A percentile compares a stretch with the other conserved stretches of the same genome.
phyloP scores from a whole-genome alignment of 2,329 filamentous ascomycete species.

The Didymella lethalis region DNA sequence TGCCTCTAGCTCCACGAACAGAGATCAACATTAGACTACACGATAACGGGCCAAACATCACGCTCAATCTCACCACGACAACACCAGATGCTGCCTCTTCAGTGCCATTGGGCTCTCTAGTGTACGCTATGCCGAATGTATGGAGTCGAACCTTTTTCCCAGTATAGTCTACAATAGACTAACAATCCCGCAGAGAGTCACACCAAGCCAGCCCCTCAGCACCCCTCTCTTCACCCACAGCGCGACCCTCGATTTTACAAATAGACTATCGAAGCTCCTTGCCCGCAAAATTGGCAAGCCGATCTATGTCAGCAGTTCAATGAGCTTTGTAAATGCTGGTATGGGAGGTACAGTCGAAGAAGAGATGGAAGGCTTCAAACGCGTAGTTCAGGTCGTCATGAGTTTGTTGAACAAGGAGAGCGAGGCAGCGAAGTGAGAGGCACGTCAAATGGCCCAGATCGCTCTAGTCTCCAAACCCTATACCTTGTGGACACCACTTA shows the following conservation, averaged over 20 bases:
- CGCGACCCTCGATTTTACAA: slow-evolving; percentile 84
- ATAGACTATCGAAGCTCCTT: slow-evolving; percentile 81
- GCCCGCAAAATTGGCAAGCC: slow-evolving; percentile 76
- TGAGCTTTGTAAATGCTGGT: slow-evolving; percentile 76
- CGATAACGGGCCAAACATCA: slow-evolving; percentile 59
- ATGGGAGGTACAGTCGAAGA: slow-evolving; percentile 87
- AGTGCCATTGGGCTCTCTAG: slow-evolving; percentile 78
- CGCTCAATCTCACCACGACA: slow-evolving; percentile 65
- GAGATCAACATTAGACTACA: slow-evolving; percentile 67
- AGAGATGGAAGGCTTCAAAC: slow-evolving; percentile 87
- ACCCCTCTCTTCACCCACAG: slow-evolving; percentile 81
- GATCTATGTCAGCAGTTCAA: slow-evolving; percentile 90
- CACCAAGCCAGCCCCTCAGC: slow-evolving; percentile 68
- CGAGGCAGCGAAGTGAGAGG: background rate
- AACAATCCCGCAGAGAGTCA: slow-evolving; percentile 44
- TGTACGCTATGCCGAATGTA: slow-evolving; percentile 93
- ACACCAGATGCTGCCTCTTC: slow-evolving; percentile 52
- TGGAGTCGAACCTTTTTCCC: slow-evolving; percentile 24
- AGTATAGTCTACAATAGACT: slow-evolving; percentile 14
- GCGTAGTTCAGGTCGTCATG: slow-evolving; percentile 74
- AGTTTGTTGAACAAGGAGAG: slow-evolving; percentile 7
- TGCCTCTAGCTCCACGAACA: slow-evolving; percentile 65
- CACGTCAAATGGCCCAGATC: background rate
- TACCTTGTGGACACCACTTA: too few species aligned
- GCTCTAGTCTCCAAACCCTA: too few species aligned